Base-by-base conservation (phyloP, 139 green algal genomes). In the Chlorella sp. region DNA sequence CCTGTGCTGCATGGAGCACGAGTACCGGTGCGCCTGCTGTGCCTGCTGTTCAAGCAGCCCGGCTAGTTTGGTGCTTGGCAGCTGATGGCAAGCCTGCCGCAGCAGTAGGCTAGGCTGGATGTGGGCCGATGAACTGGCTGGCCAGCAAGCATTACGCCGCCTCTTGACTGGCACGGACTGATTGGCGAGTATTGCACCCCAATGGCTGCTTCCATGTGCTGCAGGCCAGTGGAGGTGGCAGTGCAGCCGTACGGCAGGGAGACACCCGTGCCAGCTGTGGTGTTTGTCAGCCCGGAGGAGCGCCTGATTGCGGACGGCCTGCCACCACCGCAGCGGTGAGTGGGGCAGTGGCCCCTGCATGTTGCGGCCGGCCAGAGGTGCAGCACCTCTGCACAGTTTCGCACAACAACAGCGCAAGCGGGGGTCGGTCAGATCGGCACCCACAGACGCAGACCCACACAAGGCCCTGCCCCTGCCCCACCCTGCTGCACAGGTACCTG, bases 1-100 rank as follows among this genome's bases (percentile, higher is more conserved):
- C 34, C 90, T 94, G 25, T 78, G 81, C 32, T 74, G 87, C 78
- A 92, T 92, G 88, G 91, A 94, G 71, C 89, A 93, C 56, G 91
- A 92, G 68, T 94, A 94, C 82, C 83, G 81, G 88, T 87, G 62
- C 64, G 70, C 26, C 25, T 1, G 7, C 4, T 3, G 9, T 39
- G 73, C 15, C 26, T 32, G n/a, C 18, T 18, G 26, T 41, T 23
- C 20, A 23, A 25, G 38, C n/a, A n/a, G n/a, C n/a, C n/a, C n/a
- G 9, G 70, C 38, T 9, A 38, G 38, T 21, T n/a, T n/a, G n/a
- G n/a, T n/a, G n/a, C n/a, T n/a, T n/a, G n/a, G n/a, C n/a, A n/a
- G n/a, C n/a, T n/a, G n/a, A n/a, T n/a, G n/a, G n/a, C n/a, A n/a
- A n/a, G n/a, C n/a, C n/a, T n/a, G n/a, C n/a, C n/a, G n/a, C n/a